Conservation (phyloP, 192 early-diverging fungal genomes). For the Polychytrium aggregatum region DNA sequence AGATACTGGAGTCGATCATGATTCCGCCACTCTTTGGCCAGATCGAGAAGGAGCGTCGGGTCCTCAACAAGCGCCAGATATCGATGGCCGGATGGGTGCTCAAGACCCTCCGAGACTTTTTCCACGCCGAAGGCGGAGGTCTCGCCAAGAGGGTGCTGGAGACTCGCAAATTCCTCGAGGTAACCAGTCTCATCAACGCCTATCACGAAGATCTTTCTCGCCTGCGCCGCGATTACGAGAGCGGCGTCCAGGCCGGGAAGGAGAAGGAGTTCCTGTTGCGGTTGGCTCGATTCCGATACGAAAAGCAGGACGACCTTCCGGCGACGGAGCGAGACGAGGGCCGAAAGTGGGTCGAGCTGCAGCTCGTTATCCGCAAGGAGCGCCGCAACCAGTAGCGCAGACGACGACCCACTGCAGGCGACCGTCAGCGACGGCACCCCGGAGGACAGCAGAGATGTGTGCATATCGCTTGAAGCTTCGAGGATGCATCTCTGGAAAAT, state of each 20-base stretch:
- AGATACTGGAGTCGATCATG: constrained; percentile 21
- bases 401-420: no score
- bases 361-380: constrained; percentile 15
- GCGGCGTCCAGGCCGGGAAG: constrained; percentile 12
- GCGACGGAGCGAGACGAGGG: constrained; percentile 17
- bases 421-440: no score
- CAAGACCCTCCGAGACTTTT: constrained; percentile 31
- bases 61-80: constrained; percentile 37
- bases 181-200: constrained; percentile 15
- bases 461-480: no score
- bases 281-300: constrained; percentile 27
- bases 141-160: constrained; percentile 29
- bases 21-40: constrained; percentile 39
- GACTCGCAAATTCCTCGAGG: constrained; percentile 26
- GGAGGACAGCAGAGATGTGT: no score
- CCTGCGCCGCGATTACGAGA: constrained; percentile 34
- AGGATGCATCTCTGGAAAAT: no score
- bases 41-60: constrained; percentile 30
- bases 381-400: no score
- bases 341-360: constrained; percentile 29
- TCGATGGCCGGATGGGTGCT: constrained; percentile 23
- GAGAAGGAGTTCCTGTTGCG: constrained; percentile 33
- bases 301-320: constrained; percentile 17
- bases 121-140: constrained; percentile 40
- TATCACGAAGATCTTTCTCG: constrained; percentile 23